Base-by-base conservation (phyloP, 2,329 filamentous ascomycete species). In the Diaporthe citrichinensis region DNA sequence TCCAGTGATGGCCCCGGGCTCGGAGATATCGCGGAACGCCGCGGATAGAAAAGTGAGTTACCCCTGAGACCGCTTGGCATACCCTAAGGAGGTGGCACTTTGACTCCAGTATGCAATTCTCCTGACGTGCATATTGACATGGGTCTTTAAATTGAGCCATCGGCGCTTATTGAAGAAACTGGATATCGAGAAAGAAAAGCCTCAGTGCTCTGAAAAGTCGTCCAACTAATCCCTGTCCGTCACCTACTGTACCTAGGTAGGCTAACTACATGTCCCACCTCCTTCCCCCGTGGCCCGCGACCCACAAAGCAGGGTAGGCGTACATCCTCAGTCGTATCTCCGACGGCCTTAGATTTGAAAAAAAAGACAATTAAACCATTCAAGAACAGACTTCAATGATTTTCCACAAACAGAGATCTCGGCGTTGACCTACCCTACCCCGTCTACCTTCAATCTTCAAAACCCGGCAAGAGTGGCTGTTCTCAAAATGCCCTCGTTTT, bases 1-100 rank as follows among this genome's bases (percentile, higher is more conserved):
- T 31, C 25, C 6, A 39, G 39, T 36, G 31, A 31, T 58, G 55
- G 31, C 55, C 20, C 17, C 1, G 9, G 55, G 14, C 20, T 59
- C 57, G 57, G 57, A 59, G 34, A 41, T 59, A 39, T 39, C 34
- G 57, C 57, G 57, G 57, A 59, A 39, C 57, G 34, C 57, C 34
- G 57, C 57, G 34, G 34, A 34, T 25, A 8, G 34, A 25, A 59
- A 14, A 39, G 1, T 34, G 17, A n/a, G 57, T 39, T 59, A 23
- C 34, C 34, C 57, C 34, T 59, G 34, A n/a, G 57, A 25, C 20
- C 41, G 23, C 57, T 59, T 59, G 57, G 31, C 57, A 39, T 59
- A 39, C 34, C 20, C 7, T 25, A 15, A n/a, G 10, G 34, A 59
- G 57, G 20, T 59, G 9, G 20, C 31, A 58, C 20, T 39, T 34